phyloP scores from a whole-genome alignment of 2,329 filamentous ascomycete genomes.

The Coccinonectria pachysandricola region DNA sequence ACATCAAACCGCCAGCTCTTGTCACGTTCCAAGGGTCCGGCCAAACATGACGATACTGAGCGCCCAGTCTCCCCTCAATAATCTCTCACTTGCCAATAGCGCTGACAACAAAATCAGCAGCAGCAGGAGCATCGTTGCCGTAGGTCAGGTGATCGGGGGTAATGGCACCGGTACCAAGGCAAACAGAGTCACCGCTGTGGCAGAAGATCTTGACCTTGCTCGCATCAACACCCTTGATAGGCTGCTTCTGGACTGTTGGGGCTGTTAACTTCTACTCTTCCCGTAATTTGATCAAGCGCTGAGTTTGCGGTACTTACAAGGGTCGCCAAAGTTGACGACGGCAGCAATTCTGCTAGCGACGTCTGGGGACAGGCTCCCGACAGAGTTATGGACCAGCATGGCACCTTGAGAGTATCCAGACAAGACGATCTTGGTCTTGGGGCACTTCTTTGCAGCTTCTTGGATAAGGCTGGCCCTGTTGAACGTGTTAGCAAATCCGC shows the following conservation, averaged over 20 bases:
- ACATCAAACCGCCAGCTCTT: too few relatives aligned
- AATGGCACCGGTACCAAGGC: constrained; percentile 18
- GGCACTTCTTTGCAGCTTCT: constrained; percentile 30
- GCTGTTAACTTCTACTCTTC: constrained; percentile 3
- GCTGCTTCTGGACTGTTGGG: constrained; percentile 11
- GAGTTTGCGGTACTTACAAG: constrained; percentile 10
- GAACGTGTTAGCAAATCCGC: constrained; percentile 1
- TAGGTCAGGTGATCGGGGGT: constrained; percentile 19
- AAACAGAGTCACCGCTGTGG: constrained; percentile 23
- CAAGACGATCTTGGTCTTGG: constrained; percentile 34
- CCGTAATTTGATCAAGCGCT: neutral
- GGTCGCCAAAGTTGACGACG: constrained; percentile 22
- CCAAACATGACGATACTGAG: too few relatives aligned
- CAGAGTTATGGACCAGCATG: constrained; percentile 34
- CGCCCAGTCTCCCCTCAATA: neutral
- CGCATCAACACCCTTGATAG: constrained; percentile 11
- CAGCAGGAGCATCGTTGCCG: constrained; percentile 18
- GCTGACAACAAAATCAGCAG: constrained; percentile 18
- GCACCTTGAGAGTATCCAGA: constrained; percentile 35
- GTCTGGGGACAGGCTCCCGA: constrained; percentile 26
- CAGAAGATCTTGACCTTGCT: constrained; percentile 21
- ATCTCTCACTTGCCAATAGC: constrained; percentile 8
- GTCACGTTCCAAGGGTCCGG: too few relatives aligned
- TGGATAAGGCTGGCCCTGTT: constrained; percentile 12
- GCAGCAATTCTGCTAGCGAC: constrained; percentile 18